A percentile compares a stretch with the other conserved stretches of the same genome.
Evolutionary conservation across 129 eudicot genomes (phyloP).

Genomic region (Glebionis coronaria): DNA sequence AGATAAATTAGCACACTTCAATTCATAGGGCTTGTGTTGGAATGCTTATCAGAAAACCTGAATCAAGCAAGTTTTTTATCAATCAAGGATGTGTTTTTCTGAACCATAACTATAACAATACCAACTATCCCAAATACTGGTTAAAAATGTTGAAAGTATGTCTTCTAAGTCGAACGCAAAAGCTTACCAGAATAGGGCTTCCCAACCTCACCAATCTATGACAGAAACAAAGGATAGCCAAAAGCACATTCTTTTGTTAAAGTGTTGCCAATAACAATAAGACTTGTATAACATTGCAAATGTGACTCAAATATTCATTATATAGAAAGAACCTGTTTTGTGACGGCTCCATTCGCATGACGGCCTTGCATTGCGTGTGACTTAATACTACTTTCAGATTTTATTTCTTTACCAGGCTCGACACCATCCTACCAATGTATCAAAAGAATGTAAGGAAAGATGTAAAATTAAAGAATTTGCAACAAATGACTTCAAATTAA

Average conservation of each 20-base stretch:
- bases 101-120: not conserved
- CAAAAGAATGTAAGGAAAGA: constrained; percentile 3
- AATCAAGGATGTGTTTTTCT: not conserved
- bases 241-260: not conserved
- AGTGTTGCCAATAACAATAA: not conserved
- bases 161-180: not conserved
- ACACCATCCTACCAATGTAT: constrained; percentile 51
- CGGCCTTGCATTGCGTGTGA: constrained; percentile 80
- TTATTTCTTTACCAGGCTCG: constrained; percentile 67
- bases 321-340: constrained; percentile 61
- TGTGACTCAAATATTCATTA: constrained; percentile 10
- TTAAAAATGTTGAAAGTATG: not conserved
- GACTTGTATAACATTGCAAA: constrained; percentile 5
- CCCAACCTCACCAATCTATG: no score
- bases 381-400: constrained; percentile 66
- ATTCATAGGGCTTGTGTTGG: no score
- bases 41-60: no score
- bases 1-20: no score
- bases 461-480: constrained; percentile 7
- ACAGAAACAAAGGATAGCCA: no score
- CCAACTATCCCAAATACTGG: no score
- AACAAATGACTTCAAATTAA: not conserved
- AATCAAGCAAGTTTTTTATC: no score
- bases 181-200: no score
- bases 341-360: constrained; percentile 61